A percentile compares a stretch with the other conserved stretches of the same genome.
Evolutionary conservation across 2,329 filamentous ascomycete species (phyloP).

Genomic region (Epichloe coenophiala): DNA sequence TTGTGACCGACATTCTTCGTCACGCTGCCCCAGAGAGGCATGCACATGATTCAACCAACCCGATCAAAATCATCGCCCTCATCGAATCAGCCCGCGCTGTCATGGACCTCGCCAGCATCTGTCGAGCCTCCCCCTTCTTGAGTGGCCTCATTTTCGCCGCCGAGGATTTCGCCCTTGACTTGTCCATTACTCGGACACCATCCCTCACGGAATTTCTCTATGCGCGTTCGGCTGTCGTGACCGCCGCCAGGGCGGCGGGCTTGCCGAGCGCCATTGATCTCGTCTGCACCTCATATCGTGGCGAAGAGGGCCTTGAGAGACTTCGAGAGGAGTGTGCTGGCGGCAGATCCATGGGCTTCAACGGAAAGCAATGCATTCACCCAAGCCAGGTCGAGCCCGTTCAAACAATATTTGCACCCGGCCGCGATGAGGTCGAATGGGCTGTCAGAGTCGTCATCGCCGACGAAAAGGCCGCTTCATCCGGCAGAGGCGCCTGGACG

Average conservation of each 20-base stretch:
- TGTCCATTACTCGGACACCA: conserved; percentile 72
- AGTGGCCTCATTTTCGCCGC: conserved; percentile 82
- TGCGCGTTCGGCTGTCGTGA: conserved; percentile 74
- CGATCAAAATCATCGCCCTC: conserved; percentile 56
- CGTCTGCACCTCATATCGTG: conserved; percentile 71
- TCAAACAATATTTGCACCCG: conserved; percentile 64
- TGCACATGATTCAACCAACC: conserved; percentile 23
- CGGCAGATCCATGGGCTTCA: conserved; percentile 75
- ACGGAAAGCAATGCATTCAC: conserved; percentile 94
- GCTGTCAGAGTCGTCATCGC: conserved; percentile 65
- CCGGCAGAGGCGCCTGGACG: conserved; percentile 75
- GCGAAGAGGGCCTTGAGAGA: conserved; percentile 44
- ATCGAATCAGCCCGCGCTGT: conserved; percentile 70
- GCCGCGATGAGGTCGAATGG: conserved; percentile 62
- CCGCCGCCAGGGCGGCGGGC: conserved; percentile 62
- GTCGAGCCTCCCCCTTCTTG: conserved; percentile 58
- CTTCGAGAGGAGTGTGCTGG: conserved; percentile 62
- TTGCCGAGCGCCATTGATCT: conserved; percentile 76
- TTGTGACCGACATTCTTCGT: conserved; percentile 44
- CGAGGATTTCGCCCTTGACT: conserved; percentile 84
- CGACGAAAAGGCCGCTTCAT: conserved; percentile 62
- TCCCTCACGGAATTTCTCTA: conserved; percentile 76
- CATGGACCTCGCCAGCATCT: conserved; percentile 64
- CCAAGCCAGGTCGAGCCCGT: conserved; percentile 67
- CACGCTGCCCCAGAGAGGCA: conserved; percentile 44